These are phyloP conservation scores for Mortierella sp. DNA, from an alignment of 371 early-diverging fungal genomes.

Conservation along the genomic window DNA sequence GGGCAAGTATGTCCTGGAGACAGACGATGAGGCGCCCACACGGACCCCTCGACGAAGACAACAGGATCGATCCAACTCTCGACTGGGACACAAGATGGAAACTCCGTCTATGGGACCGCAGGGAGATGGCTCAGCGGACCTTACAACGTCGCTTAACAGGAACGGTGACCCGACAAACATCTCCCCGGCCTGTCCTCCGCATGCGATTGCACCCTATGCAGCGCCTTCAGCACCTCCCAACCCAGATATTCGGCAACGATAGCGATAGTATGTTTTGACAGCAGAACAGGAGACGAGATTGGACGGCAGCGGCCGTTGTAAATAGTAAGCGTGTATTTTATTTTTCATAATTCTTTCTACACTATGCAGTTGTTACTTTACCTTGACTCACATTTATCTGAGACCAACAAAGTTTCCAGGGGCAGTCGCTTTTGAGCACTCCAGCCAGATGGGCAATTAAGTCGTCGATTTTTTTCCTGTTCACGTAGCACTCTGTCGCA, in stretches of 20 bases:
- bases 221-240: conserved; percentile 2
- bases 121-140: neutral
- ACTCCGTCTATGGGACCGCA: neutral
- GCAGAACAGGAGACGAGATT: too few species aligned
- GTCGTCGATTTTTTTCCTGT: too few species aligned
- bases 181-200: neutral
- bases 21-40: neutral
- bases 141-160: neutral
- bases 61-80: conserved; percentile 1
- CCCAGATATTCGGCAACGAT: neutral
- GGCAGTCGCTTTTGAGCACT: too few species aligned
- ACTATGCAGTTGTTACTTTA: too few species aligned
- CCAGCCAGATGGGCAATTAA: too few species aligned
- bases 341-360: too few species aligned
- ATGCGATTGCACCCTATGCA: neutral
- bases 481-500: too few species aligned
- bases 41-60: neutral
- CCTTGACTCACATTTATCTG: too few species aligned
- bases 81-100: neutral
- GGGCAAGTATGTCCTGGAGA: conserved; percentile 1
- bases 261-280: neutral
- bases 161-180: neutral
- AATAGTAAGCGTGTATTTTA: neutral
- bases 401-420: too few species aligned
- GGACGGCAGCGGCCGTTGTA: neutral